Evolutionary conservation across 208 protist genomes (phyloP).

Genomic region (Acanthamoeba castellanii): DNA sequence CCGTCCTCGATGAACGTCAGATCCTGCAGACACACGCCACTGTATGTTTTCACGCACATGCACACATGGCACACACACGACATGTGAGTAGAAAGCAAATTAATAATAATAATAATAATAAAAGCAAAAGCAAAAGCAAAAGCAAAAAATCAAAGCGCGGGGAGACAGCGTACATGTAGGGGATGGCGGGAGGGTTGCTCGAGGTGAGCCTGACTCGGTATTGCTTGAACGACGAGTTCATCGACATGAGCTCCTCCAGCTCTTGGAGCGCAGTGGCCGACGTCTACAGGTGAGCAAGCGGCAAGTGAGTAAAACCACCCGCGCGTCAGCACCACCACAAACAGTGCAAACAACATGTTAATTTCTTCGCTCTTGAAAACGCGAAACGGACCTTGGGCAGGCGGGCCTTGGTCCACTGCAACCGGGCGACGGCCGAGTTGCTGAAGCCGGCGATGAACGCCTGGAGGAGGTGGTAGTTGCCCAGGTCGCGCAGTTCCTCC

Average conservation of each 20-base stretch:
- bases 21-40: slow-evolving; percentile 73
- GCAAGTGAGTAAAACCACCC: background rate
- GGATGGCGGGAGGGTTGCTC: slow-evolving; percentile 63
- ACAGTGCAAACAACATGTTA: background rate
- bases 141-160: background rate
- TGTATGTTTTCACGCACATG: background rate
- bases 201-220: background rate
- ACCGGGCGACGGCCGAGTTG: slow-evolving; percentile 64
- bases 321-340: background rate
- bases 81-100: background rate
- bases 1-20: slow-evolving; percentile 79
- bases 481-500: slow-evolving; percentile 68
- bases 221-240: slow-evolving; percentile 71
- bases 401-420: slow-evolving; percentile 72
- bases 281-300: background rate
- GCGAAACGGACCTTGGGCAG: slow-evolving; percentile 39
- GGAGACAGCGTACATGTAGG: slow-evolving; percentile 58
- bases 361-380: too few species aligned
- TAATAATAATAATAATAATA: background rate
- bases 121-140: background rate
- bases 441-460: slow-evolving; percentile 73
- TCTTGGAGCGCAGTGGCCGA: background rate
- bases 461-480: slow-evolving; percentile 71
- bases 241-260: slow-evolving; percentile 72
- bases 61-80: background rate